Base-by-base conservation (phyloP, 2,329 filamentous ascomycete species). In the Aspergillus sp. region DNA sequence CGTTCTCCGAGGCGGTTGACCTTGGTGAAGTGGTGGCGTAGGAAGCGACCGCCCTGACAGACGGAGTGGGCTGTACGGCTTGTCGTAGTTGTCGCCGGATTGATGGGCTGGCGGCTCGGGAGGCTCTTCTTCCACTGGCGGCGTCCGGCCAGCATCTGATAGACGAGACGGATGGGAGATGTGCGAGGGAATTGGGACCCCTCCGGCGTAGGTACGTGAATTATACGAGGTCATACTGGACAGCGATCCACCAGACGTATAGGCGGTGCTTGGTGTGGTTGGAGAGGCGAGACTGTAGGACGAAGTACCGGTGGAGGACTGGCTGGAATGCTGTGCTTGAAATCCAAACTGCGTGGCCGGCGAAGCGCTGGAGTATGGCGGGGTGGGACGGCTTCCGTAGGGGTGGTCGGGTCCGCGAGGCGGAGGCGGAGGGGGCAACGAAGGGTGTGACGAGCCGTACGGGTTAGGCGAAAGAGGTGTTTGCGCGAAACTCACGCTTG, bases 1-100 rank as follows among this genome's bases (percentile, higher is more conserved):
- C 2, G 77, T 79, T 61, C 81, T 76, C 55, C 80, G 77, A 15
- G 81, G 81, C 1, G 78, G 79, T 59, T 79, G 77, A 27, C 74
- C 75, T n/a, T 82, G 80, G 39, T 81, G 80, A 44, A 79, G 77
- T 11, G 83, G 79, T 4, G 83, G 82, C 1, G 74, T 73, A 64
- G 79, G 66, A 64, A 80, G 58, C 66, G 79, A 66, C 63, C 77
- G 70, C 13, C 71, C 72, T 20, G 74, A 66, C 7, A 68, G 57
- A 30, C 73, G 71, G 22, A 69, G 67, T 22, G 69, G 39, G 61
- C 66, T 70, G 33, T 67, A 58, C 13, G 67, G 67, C 48, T 67
- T 66, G 20, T 57, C 61, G 46, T 71, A 70, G 15, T 64, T 67
- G 22, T 73, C 69, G 8, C 59, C 52, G 2, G 65, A 61, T 2